Evolutionary conservation across 2,329 filamentous ascomycete species (phyloP), one percentile per base, ranked within the genome.

Genomic region (Trichoderma semiorbis): DNA sequence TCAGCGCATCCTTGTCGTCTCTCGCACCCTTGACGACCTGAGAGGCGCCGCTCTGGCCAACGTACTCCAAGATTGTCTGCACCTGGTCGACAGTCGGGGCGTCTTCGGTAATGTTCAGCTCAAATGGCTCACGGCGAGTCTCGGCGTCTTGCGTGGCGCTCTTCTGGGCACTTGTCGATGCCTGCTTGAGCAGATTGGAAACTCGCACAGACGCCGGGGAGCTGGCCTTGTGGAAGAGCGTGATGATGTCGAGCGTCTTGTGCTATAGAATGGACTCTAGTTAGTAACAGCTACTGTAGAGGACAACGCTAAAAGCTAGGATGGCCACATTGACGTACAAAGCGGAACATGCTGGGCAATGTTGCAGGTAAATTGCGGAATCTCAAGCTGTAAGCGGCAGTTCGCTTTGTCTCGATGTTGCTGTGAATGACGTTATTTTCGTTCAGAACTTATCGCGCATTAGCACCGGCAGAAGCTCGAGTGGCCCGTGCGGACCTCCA

Each of bases 191-290:
- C 68, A 97, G 84, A 55, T 89, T 91, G 73, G 91, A 89, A 36
- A 92, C 92, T 73, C 92, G 90, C 65, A 89, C 85, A 4, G 95
- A 98, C 74, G 91, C 87, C 26, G 92, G 88, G 69, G 89, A 88
- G 77, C 86, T 88, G 72, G 95, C 89, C 82, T 93, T 93, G 88
- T 98, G 95, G 87, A 98, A 99, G 85, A 99, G 91, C 73, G 95
- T 98, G 80, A 98, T 90, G 76, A 97, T 93, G 85, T 98, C 95
- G 82, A 93, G 88, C 75, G 92, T 88, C 86, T 94, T 95, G 83
- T 87, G 89, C 70, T 69, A 30, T 30, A 34, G 14, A 12, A 24
- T 26, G 18, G n/a, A 21, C n/a, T n/a, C 12, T n/a, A 12, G 66
- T 69, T 14, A 69, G 66, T 43, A 16, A 30, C 30, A 24, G 28